Conservation (phyloP, 208 protist species). For the Leishmania amazonensis region DNA sequence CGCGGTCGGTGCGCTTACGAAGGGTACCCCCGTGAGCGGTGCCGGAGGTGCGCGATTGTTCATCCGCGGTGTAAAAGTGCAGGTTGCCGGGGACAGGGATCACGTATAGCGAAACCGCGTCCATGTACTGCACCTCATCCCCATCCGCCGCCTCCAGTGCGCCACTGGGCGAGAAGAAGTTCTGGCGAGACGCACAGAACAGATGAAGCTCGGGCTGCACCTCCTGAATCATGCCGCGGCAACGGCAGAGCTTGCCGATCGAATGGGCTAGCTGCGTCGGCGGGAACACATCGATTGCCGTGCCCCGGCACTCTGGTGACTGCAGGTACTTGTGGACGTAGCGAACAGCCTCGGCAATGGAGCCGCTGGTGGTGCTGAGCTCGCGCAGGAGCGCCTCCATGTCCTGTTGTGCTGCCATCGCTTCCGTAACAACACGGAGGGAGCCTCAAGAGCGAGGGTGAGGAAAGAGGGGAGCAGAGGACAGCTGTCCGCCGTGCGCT, state of each 20-base stretch:
- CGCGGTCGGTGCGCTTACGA: slow-evolving; percentile 25
- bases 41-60: slow-evolving; percentile 3
- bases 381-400: slow-evolving; percentile 43
- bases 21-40: background rate
- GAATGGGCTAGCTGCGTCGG: slow-evolving; percentile 10
- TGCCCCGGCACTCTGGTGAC: background rate
- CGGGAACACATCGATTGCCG: slow-evolving; percentile 51
- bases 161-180: slow-evolving; percentile 40
- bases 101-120: slow-evolving; percentile 72
- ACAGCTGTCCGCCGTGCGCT: too few species aligned
- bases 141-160: background rate
- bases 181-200: slow-evolving; percentile 37
- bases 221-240: slow-evolving; percentile 88
- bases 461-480: background rate
- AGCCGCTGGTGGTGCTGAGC: slow-evolving; percentile 30
- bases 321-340: slow-evolving; percentile 29
- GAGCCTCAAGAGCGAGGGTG: background rate
- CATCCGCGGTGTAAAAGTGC: slow-evolving; percentile 56
- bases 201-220: slow-evolving; percentile 59
- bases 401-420: slow-evolving; percentile 27
- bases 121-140: slow-evolving; percentile 40
- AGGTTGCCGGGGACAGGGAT: slow-evolving; percentile 81
- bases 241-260: slow-evolving; percentile 47
- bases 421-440: background rate
- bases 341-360: slow-evolving; percentile 32